Evolutionary conservation across 2,329 filamentous ascomycete genomes (phyloP).

Genomic region (Sarocladium kiliense): DNA sequence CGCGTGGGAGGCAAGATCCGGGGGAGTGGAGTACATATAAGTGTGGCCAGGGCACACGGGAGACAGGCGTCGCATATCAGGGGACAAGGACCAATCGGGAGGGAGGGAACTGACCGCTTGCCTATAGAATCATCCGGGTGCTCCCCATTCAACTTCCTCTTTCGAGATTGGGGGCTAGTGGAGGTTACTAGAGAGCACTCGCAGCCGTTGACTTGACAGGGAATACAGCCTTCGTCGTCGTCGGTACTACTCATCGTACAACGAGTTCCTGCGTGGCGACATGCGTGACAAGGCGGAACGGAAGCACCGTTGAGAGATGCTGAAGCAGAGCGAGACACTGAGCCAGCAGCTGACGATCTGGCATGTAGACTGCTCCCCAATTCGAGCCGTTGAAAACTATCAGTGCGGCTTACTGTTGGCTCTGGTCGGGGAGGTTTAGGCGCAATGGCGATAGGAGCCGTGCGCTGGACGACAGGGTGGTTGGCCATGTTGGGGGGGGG

Average conservation of each 20-base stretch:
- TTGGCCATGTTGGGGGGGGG: constrained; percentile 42
- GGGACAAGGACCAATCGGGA: constrained; percentile 10
- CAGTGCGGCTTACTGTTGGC: constrained; percentile 35
- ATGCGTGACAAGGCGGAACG: constrained; percentile 63
- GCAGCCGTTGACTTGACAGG: constrained; percentile 72
- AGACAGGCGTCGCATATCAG: not conserved
- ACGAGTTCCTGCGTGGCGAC: constrained; percentile 66
- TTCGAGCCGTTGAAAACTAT: constrained; percentile 42
- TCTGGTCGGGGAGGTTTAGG: constrained; percentile 47
- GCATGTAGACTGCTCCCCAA: constrained; percentile 46
- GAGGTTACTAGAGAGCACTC: constrained; percentile 65
- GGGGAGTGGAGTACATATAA: constrained; percentile 10
- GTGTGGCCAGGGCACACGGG: not conserved
- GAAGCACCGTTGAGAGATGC: constrained; percentile 35
- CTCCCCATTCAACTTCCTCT: constrained; percentile 70
- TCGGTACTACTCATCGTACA: constrained; percentile 61
- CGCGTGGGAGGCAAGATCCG: not conserved
- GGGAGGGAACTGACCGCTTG: constrained; percentile 32
- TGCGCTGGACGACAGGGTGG: constrained; percentile 50
- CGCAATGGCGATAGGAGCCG: constrained; percentile 62
- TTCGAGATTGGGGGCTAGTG: constrained; percentile 66
- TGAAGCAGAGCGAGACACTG: constrained; percentile 33
- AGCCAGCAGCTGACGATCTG: constrained; percentile 44
- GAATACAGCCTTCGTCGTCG: constrained; percentile 69
- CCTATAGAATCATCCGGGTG: constrained; percentile 53